Evolutionary conservation across 768 basidiomycete species (phyloP).

Genomic region (Leccinum disarticulatum): DNA sequence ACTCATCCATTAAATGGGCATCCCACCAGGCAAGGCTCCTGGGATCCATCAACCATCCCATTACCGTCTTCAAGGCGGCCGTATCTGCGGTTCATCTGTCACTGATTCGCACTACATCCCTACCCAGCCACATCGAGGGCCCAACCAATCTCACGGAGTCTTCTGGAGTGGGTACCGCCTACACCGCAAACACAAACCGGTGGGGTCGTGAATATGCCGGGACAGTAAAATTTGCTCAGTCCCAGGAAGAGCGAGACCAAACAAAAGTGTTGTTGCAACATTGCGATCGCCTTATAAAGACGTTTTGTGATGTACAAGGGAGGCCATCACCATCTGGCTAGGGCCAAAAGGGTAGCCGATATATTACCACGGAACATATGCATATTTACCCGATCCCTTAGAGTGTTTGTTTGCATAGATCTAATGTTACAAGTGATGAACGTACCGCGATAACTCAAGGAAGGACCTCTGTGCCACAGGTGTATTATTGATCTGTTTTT

Average conservation of each 20-base stretch:
- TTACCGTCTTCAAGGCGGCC: slow-evolving; percentile 62
- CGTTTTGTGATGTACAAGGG: slow-evolving; percentile 35
- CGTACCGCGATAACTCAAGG: neutral
- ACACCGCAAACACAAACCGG: slow-evolving; percentile 55
- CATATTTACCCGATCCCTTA: neutral
- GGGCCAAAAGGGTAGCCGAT: neutral
- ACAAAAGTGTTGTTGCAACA: slow-evolving; percentile 49
- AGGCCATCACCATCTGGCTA: slow-evolving; percentile 22
- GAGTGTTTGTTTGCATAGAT: slow-evolving; percentile 1
- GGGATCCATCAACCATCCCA: slow-evolving; percentile 68
- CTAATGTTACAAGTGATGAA: slow-evolving; percentile 1
- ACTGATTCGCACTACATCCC: slow-evolving; percentile 53
- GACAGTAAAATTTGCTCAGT: slow-evolving; percentile 46
- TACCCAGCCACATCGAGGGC: slow-evolving; percentile 36
- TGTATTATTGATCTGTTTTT: slow-evolving; percentile 7
- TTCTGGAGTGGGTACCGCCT: slow-evolving; percentile 36
- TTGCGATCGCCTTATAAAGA: slow-evolving; percentile 54
- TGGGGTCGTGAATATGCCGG: slow-evolving; percentile 58
- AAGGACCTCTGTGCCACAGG: neutral
- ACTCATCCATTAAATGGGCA: slow-evolving; percentile 4
- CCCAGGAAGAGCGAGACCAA: slow-evolving; percentile 49
- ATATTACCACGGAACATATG: neutral
- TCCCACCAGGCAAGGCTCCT: slow-evolving; percentile 57
- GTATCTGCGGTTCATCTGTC: slow-evolving; percentile 65
- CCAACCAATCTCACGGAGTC: slow-evolving; percentile 15